Evolutionary conservation across 2,329 filamentous ascomycete species (phyloP).

Genomic region (Calycina herbarum): DNA sequence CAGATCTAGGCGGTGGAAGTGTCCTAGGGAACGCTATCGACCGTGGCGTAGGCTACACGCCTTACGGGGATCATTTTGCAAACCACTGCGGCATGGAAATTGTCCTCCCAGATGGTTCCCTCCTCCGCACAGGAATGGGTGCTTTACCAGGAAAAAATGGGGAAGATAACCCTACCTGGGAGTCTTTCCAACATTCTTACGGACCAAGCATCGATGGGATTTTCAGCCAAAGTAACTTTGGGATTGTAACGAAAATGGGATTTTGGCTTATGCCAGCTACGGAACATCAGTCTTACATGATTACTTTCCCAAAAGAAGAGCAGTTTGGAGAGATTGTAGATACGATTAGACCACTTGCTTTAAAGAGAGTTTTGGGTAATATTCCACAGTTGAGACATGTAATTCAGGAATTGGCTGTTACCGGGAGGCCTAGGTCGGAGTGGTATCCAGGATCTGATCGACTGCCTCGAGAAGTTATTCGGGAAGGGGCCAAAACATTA

Average conservation of each 20-base stretch:
- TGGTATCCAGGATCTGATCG: conserved; percentile 32
- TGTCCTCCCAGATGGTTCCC: conserved; percentile 46
- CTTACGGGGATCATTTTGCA: conserved; percentile 43
- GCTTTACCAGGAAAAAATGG: conserved; percentile 42
- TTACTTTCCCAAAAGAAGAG: conserved; percentile 50
- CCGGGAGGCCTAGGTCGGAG: conserved; percentile 32
- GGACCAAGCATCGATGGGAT: conserved; percentile 46
- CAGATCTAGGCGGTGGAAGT: conserved; percentile 44
- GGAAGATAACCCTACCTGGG: conserved; percentile 42
- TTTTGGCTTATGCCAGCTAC: conserved; percentile 54
- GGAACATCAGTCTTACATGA: conserved; percentile 45
- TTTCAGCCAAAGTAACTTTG: conserved; percentile 53
- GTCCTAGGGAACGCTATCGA: conserved; percentile 48
- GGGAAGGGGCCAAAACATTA: conserved; percentile 33
- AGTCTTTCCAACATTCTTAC: conserved; percentile 43
- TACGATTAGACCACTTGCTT: conserved; percentile 42
- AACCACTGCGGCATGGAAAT: conserved; percentile 46
- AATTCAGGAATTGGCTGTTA: conserved; percentile 37
- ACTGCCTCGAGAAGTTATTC: conserved; percentile 36
- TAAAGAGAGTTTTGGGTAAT: conserved; percentile 35
- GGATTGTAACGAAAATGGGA: conserved; percentile 56
- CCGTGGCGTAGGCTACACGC: conserved; percentile 42
- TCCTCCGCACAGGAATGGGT: conserved; percentile 49
- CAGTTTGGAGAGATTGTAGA: conserved; percentile 50
- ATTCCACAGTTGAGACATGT: conserved; percentile 36